A percentile compares a stretch with the other conserved stretches of the same genome.
phyloP scores from a whole-genome alignment of 306 rosid species.

The Biancaea sappan region DNA sequence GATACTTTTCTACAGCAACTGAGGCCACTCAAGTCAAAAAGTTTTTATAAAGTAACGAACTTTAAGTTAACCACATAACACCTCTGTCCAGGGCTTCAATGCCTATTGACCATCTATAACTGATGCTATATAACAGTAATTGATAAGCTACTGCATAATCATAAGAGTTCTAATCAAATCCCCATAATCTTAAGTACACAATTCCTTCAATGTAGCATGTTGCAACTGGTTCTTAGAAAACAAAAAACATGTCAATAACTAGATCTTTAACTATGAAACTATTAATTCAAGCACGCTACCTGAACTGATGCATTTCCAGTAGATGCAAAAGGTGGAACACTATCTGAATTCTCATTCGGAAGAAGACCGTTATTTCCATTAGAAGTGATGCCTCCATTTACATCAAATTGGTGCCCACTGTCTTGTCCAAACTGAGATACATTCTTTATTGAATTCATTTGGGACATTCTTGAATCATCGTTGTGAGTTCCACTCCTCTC shows the following conservation, averaged over 20 bases:
- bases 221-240: not conserved
- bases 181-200: not conserved
- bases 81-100: not conserved
- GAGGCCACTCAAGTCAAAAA: not conserved
- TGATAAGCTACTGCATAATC: not conserved
- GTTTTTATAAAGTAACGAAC: not conserved
- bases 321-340: constrained; percentile 60
- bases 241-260: not conserved
- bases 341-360: constrained; percentile 72
- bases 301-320: constrained; percentile 63
- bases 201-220: not conserved
- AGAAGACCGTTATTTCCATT: constrained; percentile 63
- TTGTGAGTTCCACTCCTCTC: constrained; percentile 73
- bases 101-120: constrained; percentile 8
- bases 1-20: not conserved
- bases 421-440: constrained; percentile 69
- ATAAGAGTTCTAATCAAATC: not conserved
- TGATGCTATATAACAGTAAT: not conserved
- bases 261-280: not conserved
- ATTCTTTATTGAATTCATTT: constrained; percentile 58
- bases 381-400: constrained; percentile 56
- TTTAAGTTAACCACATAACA: not conserved
- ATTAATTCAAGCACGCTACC: constrained; percentile 50
- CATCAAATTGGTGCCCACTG: constrained; percentile 68
- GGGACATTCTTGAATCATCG: constrained; percentile 63